A percentile compares a stretch with the other conserved stretches of the same genome.
phyloP scores from a whole-genome alignment of 2,329 filamentous ascomycete genomes.

The Colletotrichum agaves region DNA sequence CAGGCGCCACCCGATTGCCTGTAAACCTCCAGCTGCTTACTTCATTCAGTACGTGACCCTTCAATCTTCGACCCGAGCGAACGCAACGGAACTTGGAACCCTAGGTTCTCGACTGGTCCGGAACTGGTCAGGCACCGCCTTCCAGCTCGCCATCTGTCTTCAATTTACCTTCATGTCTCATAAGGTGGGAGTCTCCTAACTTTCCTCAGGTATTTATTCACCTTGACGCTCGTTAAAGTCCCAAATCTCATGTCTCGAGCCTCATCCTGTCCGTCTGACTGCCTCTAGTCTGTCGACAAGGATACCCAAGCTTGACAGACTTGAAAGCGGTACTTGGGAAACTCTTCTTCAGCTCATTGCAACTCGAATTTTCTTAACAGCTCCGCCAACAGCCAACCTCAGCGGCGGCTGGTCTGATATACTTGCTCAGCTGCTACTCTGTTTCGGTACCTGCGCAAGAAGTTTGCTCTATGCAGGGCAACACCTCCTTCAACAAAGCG shows the following conservation, averaged over 20 bases:
- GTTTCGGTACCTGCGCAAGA: constrained; percentile 26
- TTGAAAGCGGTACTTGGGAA: neutral
- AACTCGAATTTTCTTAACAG: constrained; percentile 11
- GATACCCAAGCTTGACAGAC: neutral
- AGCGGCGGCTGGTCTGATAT: neutral
- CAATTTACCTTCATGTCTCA: neutral
- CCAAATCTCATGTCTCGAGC: neutral
- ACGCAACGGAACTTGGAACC: constrained; percentile 13
- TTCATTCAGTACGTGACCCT: constrained; percentile 14
- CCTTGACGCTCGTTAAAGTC: neutral
- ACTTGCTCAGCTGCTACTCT: neutral
- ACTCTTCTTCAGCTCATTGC: neutral
- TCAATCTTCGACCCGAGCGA: constrained; percentile 5
- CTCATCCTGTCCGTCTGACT: neutral
- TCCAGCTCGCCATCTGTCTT: neutral
- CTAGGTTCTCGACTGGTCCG: constrained; percentile 11
- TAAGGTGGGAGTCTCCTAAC: too few relatives aligned
- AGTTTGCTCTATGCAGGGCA: constrained; percentile 23
- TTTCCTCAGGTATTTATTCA: neutral
- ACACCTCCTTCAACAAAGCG: constrained; percentile 17
- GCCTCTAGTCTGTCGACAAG: neutral
- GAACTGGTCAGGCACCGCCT: constrained; percentile 23
- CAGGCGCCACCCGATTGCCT: constrained; percentile 19
- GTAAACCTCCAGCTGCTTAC: neutral
- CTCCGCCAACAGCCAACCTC: neutral